These are phyloP conservation scores for Kwoniella newhampshirensis DNA, from an alignment of 768 basidiomycete genomes.

Conservation along the genomic window DNA sequence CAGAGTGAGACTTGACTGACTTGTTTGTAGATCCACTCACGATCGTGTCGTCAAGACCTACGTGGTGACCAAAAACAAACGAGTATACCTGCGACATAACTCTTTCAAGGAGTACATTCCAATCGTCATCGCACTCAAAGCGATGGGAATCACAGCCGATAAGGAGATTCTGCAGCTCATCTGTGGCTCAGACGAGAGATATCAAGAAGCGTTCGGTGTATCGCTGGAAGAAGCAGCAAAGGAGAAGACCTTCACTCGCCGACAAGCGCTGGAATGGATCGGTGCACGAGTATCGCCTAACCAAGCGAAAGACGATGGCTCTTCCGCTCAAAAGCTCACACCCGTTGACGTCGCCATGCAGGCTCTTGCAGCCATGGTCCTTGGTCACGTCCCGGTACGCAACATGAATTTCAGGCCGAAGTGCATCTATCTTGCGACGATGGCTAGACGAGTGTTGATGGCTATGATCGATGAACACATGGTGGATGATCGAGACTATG, in stretches of 20 bases:
- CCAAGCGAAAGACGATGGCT: constrained; percentile 58
- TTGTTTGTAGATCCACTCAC: constrained; percentile 56
- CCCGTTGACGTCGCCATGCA: constrained; percentile 92
- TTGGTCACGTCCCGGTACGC: constrained; percentile 91
- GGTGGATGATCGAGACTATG: constrained; percentile 98
- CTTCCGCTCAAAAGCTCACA: constrained; percentile 53
- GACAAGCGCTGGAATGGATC: constrained; percentile 93
- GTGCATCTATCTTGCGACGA: constrained; percentile 94
- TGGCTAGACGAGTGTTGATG: constrained; percentile 94
- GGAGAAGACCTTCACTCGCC: constrained; percentile 71
- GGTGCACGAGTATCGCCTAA: constrained; percentile 81
- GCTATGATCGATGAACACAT: constrained; percentile 94
- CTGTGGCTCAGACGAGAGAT: constrained; percentile 84
- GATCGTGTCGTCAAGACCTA: constrained; percentile 92
- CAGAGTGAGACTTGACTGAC: constrained; percentile 56
- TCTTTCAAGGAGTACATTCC: constrained; percentile 96
- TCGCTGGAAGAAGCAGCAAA: constrained; percentile 91
- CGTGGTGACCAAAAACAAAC: constrained; percentile 89
- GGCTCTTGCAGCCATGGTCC: constrained; percentile 92
- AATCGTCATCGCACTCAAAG: constrained; percentile 92
- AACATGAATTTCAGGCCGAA: constrained; percentile 88
- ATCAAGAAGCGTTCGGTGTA: constrained; percentile 79
- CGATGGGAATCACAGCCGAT: constrained; percentile 92
- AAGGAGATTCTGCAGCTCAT: constrained; percentile 94
- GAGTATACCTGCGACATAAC: constrained; percentile 95